phyloP scores from a whole-genome alignment of 78 protist species.

The Pigoraptor vietnamica region DNA sequence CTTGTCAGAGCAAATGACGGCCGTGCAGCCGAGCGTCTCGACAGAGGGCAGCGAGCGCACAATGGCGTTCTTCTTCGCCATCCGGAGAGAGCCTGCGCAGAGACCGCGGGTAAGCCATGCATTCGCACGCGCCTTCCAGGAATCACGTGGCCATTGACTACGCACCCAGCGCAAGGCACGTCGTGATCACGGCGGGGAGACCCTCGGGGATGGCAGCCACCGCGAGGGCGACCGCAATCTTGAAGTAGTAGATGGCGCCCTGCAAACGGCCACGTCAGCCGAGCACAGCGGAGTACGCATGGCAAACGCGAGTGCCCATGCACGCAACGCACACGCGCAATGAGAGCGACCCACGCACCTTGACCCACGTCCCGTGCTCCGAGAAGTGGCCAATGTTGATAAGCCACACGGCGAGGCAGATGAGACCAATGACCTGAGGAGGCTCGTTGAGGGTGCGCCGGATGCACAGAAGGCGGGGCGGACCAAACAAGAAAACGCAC shows the following conservation, averaged over 20 bases:
- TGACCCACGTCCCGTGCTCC: too few relatives aligned
- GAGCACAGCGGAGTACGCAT: too few relatives aligned
- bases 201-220: constrained; percentile 96
- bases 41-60: constrained; percentile 76
- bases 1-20: constrained; percentile 90
- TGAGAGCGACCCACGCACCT: too few relatives aligned
- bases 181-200: constrained; percentile 85
- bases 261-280: not conserved
- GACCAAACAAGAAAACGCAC: not conserved
- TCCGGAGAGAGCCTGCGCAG: constrained; percentile 53
- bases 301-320: too few relatives aligned
- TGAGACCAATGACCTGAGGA: constrained; percentile 44
- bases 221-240: constrained; percentile 79
- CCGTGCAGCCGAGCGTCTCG: constrained; percentile 88
- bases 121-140: too few relatives aligned
- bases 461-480: not conserved
- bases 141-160: too few relatives aligned
- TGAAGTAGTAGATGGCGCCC: constrained; percentile 39
- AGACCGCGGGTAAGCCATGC: too few relatives aligned
- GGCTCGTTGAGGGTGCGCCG: not conserved
- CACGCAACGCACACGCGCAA: constrained; percentile 38
- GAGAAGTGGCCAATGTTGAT: constrained; percentile 42
- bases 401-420: constrained; percentile 65
- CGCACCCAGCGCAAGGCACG: constrained; percentile 82
- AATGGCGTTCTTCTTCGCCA: constrained; percentile 83